Conservation (phyloP, 768 basidiomycete genomes). For the Lactarius deliciosus region DNA sequence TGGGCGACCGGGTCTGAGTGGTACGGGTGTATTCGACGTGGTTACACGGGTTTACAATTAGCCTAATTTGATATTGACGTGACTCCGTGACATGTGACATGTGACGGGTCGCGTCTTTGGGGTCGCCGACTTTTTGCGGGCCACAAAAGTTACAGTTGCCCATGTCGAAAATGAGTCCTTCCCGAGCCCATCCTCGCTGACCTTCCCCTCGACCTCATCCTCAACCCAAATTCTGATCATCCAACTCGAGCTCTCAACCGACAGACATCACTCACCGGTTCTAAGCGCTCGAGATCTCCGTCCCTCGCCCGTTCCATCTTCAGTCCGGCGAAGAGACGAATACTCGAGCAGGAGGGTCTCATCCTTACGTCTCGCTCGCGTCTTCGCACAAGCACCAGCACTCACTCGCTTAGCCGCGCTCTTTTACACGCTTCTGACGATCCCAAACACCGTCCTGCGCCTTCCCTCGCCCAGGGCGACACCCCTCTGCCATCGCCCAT, state of each 20-base stretch:
- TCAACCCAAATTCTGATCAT: conserved; percentile 5
- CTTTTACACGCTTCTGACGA: conserved; percentile 13
- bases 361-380: conserved; percentile 21
- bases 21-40: conserved; percentile 94
- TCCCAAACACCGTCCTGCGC: background rate
- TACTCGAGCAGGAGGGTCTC: conserved; percentile 29
- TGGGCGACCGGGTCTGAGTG: conserved; percentile 82
- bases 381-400: conserved; percentile 5
- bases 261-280: conserved; percentile 4
- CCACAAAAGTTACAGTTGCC: background rate
- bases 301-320: conserved; percentile 20
- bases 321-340: conserved; percentile 30
- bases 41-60: conserved; percentile 46
- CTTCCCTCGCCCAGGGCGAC: conserved; percentile 2
- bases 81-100: conserved; percentile 13
- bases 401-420: background rate
- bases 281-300: conserved; percentile 30
- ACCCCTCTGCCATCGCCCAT: background rate
- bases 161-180: conserved; percentile 16
- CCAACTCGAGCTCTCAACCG: conserved; percentile 1
- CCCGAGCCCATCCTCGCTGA: conserved; percentile 24
- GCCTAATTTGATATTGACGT: background rate
- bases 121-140: conserved; percentile 1
- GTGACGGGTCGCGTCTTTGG: conserved; percentile 25
- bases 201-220: conserved; percentile 26